Base-by-base conservation (phyloP, 345 rosid species). In the Odontarrhena argentea region DNA sequence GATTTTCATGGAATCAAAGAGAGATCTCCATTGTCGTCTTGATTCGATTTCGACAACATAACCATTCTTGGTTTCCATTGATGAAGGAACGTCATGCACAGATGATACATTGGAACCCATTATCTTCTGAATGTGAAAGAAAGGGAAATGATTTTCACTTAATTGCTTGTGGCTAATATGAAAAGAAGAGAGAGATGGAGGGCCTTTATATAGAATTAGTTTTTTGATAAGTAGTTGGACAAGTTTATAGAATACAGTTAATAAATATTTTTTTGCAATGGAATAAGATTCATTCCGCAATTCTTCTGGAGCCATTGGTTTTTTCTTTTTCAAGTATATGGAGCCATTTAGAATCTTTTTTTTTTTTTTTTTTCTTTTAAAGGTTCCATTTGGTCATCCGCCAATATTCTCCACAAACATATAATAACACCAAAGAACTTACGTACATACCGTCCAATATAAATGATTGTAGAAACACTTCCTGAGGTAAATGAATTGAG, bases 21-120 rank as follows among this genome's bases (percentile, higher is more conserved):
- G 85, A 30, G 82, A 61, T 45, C 56, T 80, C 98, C 98, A 89
- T 55, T 74, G 88, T 50, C 81, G 65, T 55, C 46, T 55, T 32
- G 96, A 82, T 9, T 77, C 81, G 9, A 89, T 71, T 41, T 82
- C 87, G 38, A 74, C 60, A 56, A 84, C 48, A 15, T 48, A 68
- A 47, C 64, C 56, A 24, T 30, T 55, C 24, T 48, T 68, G 52
- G 65, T 63, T 46, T 62, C 69, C 60, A 34, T 34, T 55, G 65
- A 61, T 74, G 78, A 48, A 74, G 53, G 54, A 62, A 48, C 60
- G 49, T 68, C 74, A 61, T 68, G 59, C 26, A 74, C 60, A 34
- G 56, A 62, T 54, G 78, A 68, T 47, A 61, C 65, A 56, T 56
- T 74, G 37, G 78, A 56, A 22, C 78, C 78, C 78, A 74, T 74